phyloP scores from a whole-genome alignment of 805 yeast species.

The Kregervanrija fluxuum region DNA sequence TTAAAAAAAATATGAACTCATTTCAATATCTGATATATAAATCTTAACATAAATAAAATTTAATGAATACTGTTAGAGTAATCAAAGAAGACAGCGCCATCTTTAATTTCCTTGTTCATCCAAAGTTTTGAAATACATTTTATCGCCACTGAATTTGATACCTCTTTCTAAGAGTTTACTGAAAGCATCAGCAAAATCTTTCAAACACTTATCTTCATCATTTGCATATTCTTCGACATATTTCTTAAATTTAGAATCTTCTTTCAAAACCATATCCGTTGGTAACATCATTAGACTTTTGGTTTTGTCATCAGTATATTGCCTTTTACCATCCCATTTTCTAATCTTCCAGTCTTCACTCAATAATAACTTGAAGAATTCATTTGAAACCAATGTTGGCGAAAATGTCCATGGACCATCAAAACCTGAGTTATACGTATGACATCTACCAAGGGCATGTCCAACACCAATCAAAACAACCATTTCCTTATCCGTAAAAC shows the following conservation, averaged over 20 bases:
- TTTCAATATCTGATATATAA: no score
- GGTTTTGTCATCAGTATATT: constrained; percentile 53
- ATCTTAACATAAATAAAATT: neutral
- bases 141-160: constrained; percentile 43
- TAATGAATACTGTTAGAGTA: neutral
- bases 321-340: constrained; percentile 56
- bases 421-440: constrained; percentile 56
- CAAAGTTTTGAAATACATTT: constrained; percentile 52
- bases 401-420: constrained; percentile 90
- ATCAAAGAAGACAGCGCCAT: neutral
- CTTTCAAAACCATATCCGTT: constrained; percentile 46
- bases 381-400: constrained; percentile 68
- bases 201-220: constrained; percentile 42
- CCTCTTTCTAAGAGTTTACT: constrained; percentile 62
- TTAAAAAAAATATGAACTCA: no score
- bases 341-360: constrained; percentile 52
- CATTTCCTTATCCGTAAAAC: constrained; percentile 40
- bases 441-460: constrained; percentile 43
- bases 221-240: constrained; percentile 42
- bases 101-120: constrained; percentile 50
- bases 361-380: constrained; percentile 52
- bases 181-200: constrained; percentile 41
- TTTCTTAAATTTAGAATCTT: constrained; percentile 37
- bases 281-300: constrained; percentile 53
- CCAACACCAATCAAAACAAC: constrained; percentile 41